Conservation (phyloP, 805 yeast genomes). For the Kuraishia cidri region DNA sequence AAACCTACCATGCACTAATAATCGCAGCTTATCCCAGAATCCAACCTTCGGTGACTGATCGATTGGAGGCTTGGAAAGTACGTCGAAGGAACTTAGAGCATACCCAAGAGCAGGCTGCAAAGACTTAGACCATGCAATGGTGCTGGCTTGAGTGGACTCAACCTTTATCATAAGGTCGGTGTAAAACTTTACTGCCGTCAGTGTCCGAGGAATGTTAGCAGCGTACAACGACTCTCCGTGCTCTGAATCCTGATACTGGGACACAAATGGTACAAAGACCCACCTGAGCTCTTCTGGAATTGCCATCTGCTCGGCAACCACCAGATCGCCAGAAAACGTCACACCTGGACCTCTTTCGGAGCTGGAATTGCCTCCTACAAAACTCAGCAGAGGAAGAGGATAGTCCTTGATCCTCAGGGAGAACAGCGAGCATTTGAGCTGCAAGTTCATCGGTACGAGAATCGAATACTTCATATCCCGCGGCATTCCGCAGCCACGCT, state of each 20-base stretch:
- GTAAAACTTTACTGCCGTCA: constrained; percentile 66
- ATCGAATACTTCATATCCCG: constrained; percentile 58
- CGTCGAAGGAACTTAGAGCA: constrained; percentile 66
- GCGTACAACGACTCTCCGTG: constrained; percentile 37
- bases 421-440: constrained; percentile 48
- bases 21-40: constrained; percentile 85
- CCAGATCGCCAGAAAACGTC: constrained; percentile 49
- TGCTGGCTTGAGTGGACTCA: constrained; percentile 46
- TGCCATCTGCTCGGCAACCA: constrained; percentile 57
- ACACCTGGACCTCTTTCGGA: constrained; percentile 28
- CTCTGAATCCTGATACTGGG: constrained; percentile 22
- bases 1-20: constrained; percentile 68
- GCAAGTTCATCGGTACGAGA: constrained; percentile 53
- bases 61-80: constrained; percentile 83
- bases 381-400: constrained; percentile 66
- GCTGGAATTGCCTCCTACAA: constrained; percentile 26
- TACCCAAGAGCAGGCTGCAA: constrained; percentile 84
- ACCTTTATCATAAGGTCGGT: constrained; percentile 53
- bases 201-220: constrained; percentile 62
- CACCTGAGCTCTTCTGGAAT: constrained; percentile 32
- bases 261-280: constrained; percentile 54
- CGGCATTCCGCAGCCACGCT: constrained; percentile 81
- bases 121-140: constrained; percentile 79
- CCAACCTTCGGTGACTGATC: constrained; percentile 85
- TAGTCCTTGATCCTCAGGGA: constrained; percentile 74